Conservation (phyloP, 2,329 filamentous ascomycete species). For the Aureobasidium sp. region DNA sequence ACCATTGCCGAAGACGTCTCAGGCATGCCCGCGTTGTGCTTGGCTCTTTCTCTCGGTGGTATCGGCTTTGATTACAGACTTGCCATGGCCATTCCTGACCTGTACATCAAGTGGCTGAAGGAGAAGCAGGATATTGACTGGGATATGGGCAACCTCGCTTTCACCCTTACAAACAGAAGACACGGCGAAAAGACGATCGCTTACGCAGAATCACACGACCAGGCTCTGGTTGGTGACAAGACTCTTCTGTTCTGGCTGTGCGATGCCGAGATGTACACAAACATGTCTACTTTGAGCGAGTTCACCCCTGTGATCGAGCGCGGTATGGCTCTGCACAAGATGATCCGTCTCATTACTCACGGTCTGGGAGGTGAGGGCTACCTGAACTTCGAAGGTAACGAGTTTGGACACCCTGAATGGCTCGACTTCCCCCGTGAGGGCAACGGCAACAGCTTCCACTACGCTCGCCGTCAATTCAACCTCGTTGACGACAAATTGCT, state of each 20-base stretch:
- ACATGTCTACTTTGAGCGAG: constrained; percentile 85
- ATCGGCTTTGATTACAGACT: constrained; percentile 96
- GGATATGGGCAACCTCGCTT: constrained; percentile 80
- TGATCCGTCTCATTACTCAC: constrained; percentile 93
- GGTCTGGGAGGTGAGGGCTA: constrained; percentile 90
- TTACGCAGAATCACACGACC: constrained; percentile 94
- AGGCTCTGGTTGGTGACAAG: constrained; percentile 96
- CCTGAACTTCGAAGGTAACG: constrained; percentile 97
- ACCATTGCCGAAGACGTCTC: constrained; percentile 97
- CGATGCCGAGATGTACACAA: constrained; percentile 93
- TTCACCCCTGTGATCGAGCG: constrained; percentile 83
- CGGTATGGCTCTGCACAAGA: constrained; percentile 89
- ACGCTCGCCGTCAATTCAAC: constrained; percentile 73
- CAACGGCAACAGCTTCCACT: constrained; percentile 34
- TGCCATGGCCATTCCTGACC: constrained; percentile 94
- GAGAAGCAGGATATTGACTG: constrained; percentile 85
- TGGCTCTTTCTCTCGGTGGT: constrained; percentile 77
- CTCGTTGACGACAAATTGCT: constrained; percentile 78
- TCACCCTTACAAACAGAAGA: constrained; percentile 83
- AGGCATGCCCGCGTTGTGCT: constrained; percentile 93
- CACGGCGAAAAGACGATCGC: constrained; percentile 98
- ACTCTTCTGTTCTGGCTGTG: constrained; percentile 96
- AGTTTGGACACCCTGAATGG: constrained; percentile 98
- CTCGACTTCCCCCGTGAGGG: constrained; percentile 94
- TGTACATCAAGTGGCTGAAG: constrained; percentile 99